These are phyloP conservation scores for Boletellus emodensis DNA, from an alignment of 768 basidiomycete species.

Conservation along the genomic window DNA sequence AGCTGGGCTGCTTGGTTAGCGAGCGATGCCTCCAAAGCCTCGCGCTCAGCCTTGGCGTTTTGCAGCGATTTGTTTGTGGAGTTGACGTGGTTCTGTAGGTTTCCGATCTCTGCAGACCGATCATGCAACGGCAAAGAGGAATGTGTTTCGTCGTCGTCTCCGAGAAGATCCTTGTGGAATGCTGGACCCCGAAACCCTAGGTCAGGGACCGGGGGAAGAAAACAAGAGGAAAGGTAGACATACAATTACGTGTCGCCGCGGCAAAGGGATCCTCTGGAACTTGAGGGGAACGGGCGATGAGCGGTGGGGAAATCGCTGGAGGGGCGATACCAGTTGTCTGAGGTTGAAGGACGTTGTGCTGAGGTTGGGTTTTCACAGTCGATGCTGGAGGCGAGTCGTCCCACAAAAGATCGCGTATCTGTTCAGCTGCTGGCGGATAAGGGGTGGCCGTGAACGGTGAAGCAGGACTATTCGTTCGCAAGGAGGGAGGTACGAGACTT, in stretches of 20 bases:
- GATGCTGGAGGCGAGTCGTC: conserved; percentile 49
- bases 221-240: not conserved
- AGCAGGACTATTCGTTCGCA: conserved; percentile 45
- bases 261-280: conserved; percentile 49
- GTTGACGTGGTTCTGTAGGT: conserved; percentile 77
- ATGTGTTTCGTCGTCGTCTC: conserved; percentile 58
- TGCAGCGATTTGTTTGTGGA: conserved; percentile 74
- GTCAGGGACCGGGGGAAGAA: conserved; percentile 5
- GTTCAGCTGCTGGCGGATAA: conserved; percentile 34
- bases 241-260: conserved; percentile 27
- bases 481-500: conserved; percentile 77
- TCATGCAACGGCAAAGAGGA: conserved; percentile 57
- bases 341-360: conserved; percentile 24
- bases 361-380: conserved; percentile 37
- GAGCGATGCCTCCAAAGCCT: conserved; percentile 58
- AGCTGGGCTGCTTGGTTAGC: conserved; percentile 71
- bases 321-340: conserved; percentile 36
- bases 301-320: conserved; percentile 30
- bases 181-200: conserved; percentile 8
- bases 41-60: conserved; percentile 61
- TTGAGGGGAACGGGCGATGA: conserved; percentile 18
- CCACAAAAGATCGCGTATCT: conserved; percentile 46
- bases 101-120: conserved; percentile 82
- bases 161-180: conserved; percentile 54
- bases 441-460: conserved; percentile 38